A percentile compares a stretch with the other conserved stretches of the same genome.
Conservation (phyloP, 2,329 filamentous ascomycete species). For the Lecanicillium sp. region DNA sequence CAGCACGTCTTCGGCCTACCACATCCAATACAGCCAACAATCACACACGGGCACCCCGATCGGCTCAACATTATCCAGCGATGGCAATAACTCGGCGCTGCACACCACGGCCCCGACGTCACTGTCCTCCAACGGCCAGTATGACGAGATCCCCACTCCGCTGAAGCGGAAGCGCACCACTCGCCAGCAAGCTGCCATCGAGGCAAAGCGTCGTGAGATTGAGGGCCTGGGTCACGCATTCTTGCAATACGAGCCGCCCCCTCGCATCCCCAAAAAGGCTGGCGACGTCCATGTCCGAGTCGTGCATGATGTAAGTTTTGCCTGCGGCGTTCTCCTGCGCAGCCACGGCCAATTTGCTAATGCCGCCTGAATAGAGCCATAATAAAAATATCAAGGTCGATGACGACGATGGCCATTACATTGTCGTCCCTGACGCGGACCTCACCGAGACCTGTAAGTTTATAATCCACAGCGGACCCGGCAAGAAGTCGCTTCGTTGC, state of each 20-base stretch:
- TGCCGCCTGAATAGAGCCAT: slow-evolving; percentile 22
- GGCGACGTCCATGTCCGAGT: slow-evolving; percentile 63
- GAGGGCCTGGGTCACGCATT: slow-evolving; percentile 65
- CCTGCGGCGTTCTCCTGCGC: neutral
- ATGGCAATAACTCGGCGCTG: slow-evolving; percentile 71
- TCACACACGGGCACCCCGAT: slow-evolving; percentile 54
- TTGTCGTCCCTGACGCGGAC: slow-evolving; percentile 79
- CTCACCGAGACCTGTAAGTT: slow-evolving; percentile 86
- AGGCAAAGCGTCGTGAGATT: slow-evolving; percentile 70
- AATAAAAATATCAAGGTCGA: slow-evolving; percentile 69
- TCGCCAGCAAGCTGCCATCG: slow-evolving; percentile 72
- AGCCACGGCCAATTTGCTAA: slow-evolving; percentile 1
- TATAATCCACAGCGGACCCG: neutral
- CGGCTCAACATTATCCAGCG: slow-evolving; percentile 70
- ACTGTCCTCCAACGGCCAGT: slow-evolving; percentile 51
- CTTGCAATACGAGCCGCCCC: slow-evolving; percentile 75
- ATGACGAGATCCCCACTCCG: slow-evolving; percentile 61
- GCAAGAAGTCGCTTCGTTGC: neutral
- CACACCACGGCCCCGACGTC: slow-evolving; percentile 89
- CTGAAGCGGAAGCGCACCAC: slow-evolving; percentile 88
- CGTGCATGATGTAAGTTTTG: slow-evolving; percentile 51
- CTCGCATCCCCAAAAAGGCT: slow-evolving; percentile 84
- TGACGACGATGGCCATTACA: slow-evolving; percentile 95
- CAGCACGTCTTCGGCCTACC: slow-evolving; percentile 48
- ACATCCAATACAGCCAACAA: slow-evolving; percentile 59